Conservation (phyloP, 1,284 basidiomycete species). For the Thecaphora thlaspeos region DNA sequence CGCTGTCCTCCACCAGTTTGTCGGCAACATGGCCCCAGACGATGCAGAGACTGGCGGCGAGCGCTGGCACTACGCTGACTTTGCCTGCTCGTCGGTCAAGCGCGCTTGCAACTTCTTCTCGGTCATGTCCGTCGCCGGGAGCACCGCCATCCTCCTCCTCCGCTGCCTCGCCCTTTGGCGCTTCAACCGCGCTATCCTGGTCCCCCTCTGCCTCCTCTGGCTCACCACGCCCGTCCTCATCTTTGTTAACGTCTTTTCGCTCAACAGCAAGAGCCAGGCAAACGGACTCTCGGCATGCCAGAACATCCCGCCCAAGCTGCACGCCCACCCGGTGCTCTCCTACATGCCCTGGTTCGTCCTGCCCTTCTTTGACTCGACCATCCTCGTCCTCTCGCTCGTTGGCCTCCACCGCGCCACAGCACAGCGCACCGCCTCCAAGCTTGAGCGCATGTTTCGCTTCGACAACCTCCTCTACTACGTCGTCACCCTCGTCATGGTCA, state of each 20-base stretch:
- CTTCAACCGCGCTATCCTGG: constrained; percentile 22
- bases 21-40: constrained; percentile 25
- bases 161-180: constrained; percentile 31
- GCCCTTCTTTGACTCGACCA: constrained; percentile 34
- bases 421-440: constrained; percentile 20
- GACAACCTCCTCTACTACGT: constrained; percentile 39
- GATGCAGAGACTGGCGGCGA: constrained; percentile 15
- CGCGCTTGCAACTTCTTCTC: constrained; percentile 26
- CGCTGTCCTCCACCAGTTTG: constrained; percentile 20
- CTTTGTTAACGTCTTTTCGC: constrained; percentile 26
- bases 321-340: constrained; percentile 14
- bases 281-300: constrained; percentile 35
- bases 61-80: constrained; percentile 31
- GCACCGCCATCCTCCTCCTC: constrained; percentile 27
- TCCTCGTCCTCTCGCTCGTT: constrained; percentile 25
- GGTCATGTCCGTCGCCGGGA: constrained; percentile 30
- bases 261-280: constrained; percentile 21
- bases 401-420: constrained; percentile 25
- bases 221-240: constrained; percentile 24
- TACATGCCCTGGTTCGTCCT: constrained; percentile 37
- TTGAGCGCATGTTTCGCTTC: constrained; percentile 33
- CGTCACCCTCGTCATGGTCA: constrained; percentile 28
- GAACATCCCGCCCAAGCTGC: constrained; percentile 11
- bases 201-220: constrained; percentile 26
- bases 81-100: constrained; percentile 25